Evolutionary conservation across 139 green algal species (phyloP).

Genomic region (Coccomyxa sp.): DNA sequence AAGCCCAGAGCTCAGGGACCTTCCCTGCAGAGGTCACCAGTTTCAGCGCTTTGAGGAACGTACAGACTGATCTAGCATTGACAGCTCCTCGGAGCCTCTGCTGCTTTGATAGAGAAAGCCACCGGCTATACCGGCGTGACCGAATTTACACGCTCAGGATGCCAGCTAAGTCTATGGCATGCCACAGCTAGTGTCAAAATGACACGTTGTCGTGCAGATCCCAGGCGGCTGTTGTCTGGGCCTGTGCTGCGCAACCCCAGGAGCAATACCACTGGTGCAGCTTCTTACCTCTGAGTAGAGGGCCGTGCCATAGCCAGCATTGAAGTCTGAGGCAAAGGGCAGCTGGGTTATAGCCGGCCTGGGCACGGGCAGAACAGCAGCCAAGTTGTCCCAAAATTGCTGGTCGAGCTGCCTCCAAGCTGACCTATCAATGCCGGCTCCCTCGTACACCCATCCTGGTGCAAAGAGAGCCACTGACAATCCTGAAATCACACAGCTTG

Average conservation of each 20-base stretch:
- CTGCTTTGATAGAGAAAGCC: too few relatives aligned
- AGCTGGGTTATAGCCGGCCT: constrained; percentile 13
- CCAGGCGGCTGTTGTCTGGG: too few relatives aligned
- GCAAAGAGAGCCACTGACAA: constrained; percentile 54
- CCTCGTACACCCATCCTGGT: constrained; percentile 55
- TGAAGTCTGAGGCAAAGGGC: constrained; percentile 42
- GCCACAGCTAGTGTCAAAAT: too few relatives aligned
- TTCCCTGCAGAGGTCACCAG: constrained; percentile 10
- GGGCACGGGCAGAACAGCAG: constrained; percentile 6
- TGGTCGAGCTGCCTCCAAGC: constrained; percentile 19
- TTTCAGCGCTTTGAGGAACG: neutral
- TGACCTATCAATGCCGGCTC: constrained; percentile 8
- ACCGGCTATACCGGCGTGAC: too few relatives aligned
- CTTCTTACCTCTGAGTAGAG: constrained; percentile 15
- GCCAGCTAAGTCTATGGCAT: too few relatives aligned
- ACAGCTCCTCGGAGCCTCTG: neutral
- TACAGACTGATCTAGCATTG: neutral
- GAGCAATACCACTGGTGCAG: neutral
- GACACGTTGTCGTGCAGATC: too few relatives aligned
- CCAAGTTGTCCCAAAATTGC: constrained; percentile 27
- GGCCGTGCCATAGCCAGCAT: constrained; percentile 24
- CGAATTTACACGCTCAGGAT: too few relatives aligned
- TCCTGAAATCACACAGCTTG: constrained; percentile 3
- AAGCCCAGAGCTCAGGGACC: constrained; percentile 6
- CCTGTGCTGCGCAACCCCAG: neutral